A percentile compares a stretch with the other conserved stretches of the same genome.
These are phyloP conservation scores for Quercus lobata DNA, from an alignment of 331 rosid species.

Conservation along the genomic window DNA sequence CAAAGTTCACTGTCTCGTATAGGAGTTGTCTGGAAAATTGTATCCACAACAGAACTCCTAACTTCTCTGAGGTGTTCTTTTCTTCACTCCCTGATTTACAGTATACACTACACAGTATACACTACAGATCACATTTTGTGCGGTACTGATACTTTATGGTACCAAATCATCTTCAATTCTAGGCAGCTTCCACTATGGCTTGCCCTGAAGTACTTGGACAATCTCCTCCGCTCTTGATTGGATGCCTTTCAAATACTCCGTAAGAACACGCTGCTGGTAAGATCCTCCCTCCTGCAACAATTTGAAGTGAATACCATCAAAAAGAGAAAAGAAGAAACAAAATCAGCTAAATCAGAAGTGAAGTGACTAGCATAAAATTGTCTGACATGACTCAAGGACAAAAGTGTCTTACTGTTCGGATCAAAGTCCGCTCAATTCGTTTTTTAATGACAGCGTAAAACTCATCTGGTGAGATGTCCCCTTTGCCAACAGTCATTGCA, in stretches of 20 bases:
- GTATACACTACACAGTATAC: constrained; percentile 2
- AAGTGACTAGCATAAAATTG: not conserved
- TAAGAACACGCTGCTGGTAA: constrained; percentile 79
- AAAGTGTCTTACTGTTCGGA: constrained; percentile 73
- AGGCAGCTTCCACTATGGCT: constrained; percentile 28
- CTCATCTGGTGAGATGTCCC: constrained; percentile 67
- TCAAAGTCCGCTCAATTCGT: constrained; percentile 82
- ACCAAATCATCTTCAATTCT: constrained; percentile 2
- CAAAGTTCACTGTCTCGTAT: not conserved
- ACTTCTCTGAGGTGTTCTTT: not conserved
- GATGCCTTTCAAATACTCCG: constrained; percentile 81
- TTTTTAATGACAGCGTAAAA: constrained; percentile 60
- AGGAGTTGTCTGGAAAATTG: not conserved
- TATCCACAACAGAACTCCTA: not conserved
- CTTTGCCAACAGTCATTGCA: constrained; percentile 72
- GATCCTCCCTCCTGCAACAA: constrained; percentile 81
- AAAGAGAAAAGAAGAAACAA: constrained; percentile 5
- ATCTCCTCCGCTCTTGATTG: constrained; percentile 68
- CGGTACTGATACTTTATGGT: not conserved
- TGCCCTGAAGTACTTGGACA: constrained; percentile 63
- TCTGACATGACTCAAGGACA: not conserved
- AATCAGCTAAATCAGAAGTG: not conserved
- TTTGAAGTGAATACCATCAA: constrained; percentile 6
- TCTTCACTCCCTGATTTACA: not conserved
- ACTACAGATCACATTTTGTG: constrained; percentile 20